Conservation (phyloP, 805 yeast species). For the Yarrowia phangngaensis region DNA sequence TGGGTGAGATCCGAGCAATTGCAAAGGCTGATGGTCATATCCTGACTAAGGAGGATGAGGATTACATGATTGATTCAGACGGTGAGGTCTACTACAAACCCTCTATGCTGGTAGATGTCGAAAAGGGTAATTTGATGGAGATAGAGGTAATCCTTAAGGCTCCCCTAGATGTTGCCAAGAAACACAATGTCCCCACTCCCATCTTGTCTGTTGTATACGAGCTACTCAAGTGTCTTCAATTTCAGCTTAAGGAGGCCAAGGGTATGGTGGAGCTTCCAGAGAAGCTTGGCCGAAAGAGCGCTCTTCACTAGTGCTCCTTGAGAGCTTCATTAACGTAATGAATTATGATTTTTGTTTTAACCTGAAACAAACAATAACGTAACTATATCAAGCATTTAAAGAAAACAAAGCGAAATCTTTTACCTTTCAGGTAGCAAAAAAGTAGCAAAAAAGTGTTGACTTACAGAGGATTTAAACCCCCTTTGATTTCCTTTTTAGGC, state of each 20-base stretch:
- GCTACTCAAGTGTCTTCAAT: conserved; percentile 59
- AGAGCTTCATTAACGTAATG: too few species aligned
- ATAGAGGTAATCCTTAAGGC: conserved; percentile 70
- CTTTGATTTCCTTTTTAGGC: conserved; percentile 19
- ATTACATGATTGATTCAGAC: conserved; percentile 53
- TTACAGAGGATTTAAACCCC: conserved; percentile 25
- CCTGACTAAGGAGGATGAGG: conserved; percentile 47
- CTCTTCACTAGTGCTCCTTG: conserved; percentile 25
- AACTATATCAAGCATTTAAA: too few species aligned
- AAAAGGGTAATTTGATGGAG: conserved; percentile 66
- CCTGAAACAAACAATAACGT: too few species aligned
- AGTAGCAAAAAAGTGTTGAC: conserved; percentile 17
- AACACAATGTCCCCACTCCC: conserved; percentile 54
- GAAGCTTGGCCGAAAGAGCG: conserved; percentile 23
- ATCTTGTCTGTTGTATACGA: conserved; percentile 54
- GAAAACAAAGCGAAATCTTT: too few species aligned
- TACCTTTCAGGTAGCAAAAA: too few species aligned
- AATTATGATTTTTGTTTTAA: too few species aligned
- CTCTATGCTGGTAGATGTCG: conserved; percentile 67
- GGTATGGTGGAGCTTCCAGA: conserved; percentile 49
- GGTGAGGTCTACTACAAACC: conserved; percentile 60
- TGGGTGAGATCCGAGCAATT: conserved; percentile 60
- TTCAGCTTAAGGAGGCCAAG: conserved; percentile 53
- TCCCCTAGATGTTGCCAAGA: conserved; percentile 50
- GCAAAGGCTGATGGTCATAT: conserved; percentile 50